These are phyloP conservation scores for Lodderomyces theae DNA, from an alignment of 1,139 yeast species.

Conservation along the genomic window DNA sequence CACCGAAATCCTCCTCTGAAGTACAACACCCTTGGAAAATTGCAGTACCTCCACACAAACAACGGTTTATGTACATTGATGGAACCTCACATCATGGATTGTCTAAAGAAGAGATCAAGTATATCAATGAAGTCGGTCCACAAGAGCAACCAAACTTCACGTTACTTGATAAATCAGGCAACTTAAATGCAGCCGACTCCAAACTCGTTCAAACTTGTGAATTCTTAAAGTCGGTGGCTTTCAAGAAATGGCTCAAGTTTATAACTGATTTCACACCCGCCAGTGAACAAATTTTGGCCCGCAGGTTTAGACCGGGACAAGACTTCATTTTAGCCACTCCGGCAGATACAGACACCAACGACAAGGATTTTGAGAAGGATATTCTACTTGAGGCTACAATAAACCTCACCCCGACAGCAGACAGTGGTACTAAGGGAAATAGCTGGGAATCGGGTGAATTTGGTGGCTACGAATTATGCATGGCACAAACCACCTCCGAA, in stretches of 20 bases:
- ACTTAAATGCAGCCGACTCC: constrained; percentile 16
- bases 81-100: constrained; percentile 44
- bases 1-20: constrained; percentile 59
- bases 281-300: constrained; percentile 64
- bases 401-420: constrained; percentile 69
- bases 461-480: constrained; percentile 93
- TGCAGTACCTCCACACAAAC: constrained; percentile 93
- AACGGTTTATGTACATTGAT: constrained; percentile 79
- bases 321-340: constrained; percentile 92
- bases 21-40: constrained; percentile 79
- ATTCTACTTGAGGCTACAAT: constrained; percentile 66
- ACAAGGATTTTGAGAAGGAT: constrained; percentile 41
- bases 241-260: constrained; percentile 65
- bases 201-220: constrained; percentile 53
- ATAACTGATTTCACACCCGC: constrained; percentile 66
- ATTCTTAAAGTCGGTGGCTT: constrained; percentile 59
- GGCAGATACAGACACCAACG: constrained; percentile 46
- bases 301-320: constrained; percentile 92
- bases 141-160: constrained; percentile 56
- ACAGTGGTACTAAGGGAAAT: constrained; percentile 23
- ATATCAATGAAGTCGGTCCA: constrained; percentile 28
- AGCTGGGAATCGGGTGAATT: constrained; percentile 85
- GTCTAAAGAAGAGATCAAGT: constrained; percentile 25
- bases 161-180: constrained; percentile 18
- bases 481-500: constrained; percentile 52